Base-by-base conservation (phyloP, 768 basidiomycete species). In the Jaapia argillacea region DNA sequence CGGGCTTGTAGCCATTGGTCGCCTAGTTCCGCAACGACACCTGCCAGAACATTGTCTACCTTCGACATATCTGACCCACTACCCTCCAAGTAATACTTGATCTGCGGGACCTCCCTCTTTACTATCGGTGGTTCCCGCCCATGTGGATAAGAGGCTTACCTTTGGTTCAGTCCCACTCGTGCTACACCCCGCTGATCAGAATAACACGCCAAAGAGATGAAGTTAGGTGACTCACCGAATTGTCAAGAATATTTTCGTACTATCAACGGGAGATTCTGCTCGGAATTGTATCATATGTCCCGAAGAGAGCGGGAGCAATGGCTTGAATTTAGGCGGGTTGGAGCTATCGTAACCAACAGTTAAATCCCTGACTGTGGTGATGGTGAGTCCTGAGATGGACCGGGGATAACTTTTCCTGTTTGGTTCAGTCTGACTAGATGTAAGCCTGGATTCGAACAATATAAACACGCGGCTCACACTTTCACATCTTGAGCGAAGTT, bases 151-250 rank as follows among this genome's bases (percentile, higher is more conserved):
- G 26, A 36, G 38, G 23, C 48, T 24, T 53, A 84, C 86, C 76
- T 92, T 92, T 0, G 89, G 89, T 53, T 92, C 89, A 12, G 90
- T 93, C 16, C 90, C 90, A 51, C 85, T 88, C 23, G 89, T 92
- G 43, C 89, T 83, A 46, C 16, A 16, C 16, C 10, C 28, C n/a
- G n/a, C n/a, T 26, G 33, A 23, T 40, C 22, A 39, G 33, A 20
- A 20, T 13, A 43, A 43, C 13, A 18, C 12, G 3, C 13, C 16
- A 22, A 21, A 18, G 35, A 16, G 5, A 23, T 46, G 12, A 10
- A 23, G 20, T 40, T 18, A 21, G 24, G 24, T 37, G 12, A 56
- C 65, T 5, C 57, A 84, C 85, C 86, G 68, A 26, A 75, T 71
- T 1, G 90, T 92, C 41, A 91, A 63, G 1, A 76, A 74, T 35